Base-by-base conservation (phyloP, 495 filamentous ascomycete species). In the Aspergillus bertholletiae region DNA sequence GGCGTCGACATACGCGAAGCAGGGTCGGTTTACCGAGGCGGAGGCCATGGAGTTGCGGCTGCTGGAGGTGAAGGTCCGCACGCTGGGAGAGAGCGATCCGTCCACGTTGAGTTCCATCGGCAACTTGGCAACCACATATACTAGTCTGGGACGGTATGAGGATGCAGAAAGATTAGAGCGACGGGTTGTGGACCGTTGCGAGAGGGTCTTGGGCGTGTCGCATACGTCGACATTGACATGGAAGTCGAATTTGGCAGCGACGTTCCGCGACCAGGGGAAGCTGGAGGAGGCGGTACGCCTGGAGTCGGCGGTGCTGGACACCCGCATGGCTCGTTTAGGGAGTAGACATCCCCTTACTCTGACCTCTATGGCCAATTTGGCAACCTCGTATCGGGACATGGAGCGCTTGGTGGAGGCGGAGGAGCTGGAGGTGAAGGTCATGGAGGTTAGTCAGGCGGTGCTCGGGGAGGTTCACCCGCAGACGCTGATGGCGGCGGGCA, bases 321-420 rank as follows among this genome's bases (percentile, higher is more conserved):
- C 18, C 3, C 12, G 43, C 1, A 40, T 30, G 22, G 24, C n/a
- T 5, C 18, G 37, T 8, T 43, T 75, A 1, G 76, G 76, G 4
- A 43, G 32, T 5, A 57, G 74, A 7, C 71, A 81, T 60, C 65
- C 64, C 12, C 5, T 59, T 24, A 77, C 72, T 7, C 54, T 80
- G 43, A 59, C 32, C 0, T 67, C 61, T 43, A 72, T 74, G 56
- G 28, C 28, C 17, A 51, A 57, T 43, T 51, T 61, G 0, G 59
- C 54, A 17, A 23, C 40, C 3, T 49, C 26, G 24, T 57, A 51
- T 12, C n/a, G 17, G 3, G 39, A 61, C 35, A 56, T 66, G 55
- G 60, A 56, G 34, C 57, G 52, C 59, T 56, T 50, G 48, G 58
- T 62, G 9, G 61, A 73, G 2, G 70, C 72, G 5, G 67, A 74